Evolutionary conservation across 805 yeast species (phyloP).

Genomic region (Yarrowia osloensis): DNA sequence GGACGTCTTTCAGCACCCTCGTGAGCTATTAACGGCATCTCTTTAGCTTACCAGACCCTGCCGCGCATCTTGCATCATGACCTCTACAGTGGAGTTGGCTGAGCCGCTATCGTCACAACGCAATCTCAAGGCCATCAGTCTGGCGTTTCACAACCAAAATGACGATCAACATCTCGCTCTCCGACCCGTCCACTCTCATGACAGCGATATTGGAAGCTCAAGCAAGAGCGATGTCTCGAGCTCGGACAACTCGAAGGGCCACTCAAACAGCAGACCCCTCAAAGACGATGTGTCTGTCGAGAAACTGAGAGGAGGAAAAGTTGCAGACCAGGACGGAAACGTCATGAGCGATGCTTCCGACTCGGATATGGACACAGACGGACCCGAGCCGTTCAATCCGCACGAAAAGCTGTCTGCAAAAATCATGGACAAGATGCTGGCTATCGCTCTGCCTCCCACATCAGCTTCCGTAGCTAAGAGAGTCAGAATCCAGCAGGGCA

Average conservation of each 20-base stretch:
- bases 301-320: neutral
- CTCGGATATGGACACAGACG: neutral
- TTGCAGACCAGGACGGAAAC: neutral
- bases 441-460: constrained; percentile 71
- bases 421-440: constrained; percentile 66
- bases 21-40: neutral
- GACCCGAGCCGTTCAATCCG: constrained; percentile 1
- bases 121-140: constrained; percentile 19
- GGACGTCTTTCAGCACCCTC: neutral
- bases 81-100: neutral
- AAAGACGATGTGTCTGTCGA: neutral
- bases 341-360: neutral
- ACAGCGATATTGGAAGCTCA: neutral
- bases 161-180: neutral
- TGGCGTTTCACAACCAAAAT: neutral
- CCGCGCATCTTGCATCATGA: neutral
- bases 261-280: neutral
- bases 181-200: neutral
- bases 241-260: neutral
- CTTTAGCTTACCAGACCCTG: neutral
- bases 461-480: constrained; percentile 44
- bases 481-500: constrained; percentile 56
- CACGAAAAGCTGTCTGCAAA: constrained; percentile 35
- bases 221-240: neutral
- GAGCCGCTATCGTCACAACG: constrained; percentile 4